A percentile compares a stretch with the other conserved stretches of the same genome.
Conservation (phyloP, 2,329 filamentous ascomycete species). For the Aspergillaceae sp. region DNA sequence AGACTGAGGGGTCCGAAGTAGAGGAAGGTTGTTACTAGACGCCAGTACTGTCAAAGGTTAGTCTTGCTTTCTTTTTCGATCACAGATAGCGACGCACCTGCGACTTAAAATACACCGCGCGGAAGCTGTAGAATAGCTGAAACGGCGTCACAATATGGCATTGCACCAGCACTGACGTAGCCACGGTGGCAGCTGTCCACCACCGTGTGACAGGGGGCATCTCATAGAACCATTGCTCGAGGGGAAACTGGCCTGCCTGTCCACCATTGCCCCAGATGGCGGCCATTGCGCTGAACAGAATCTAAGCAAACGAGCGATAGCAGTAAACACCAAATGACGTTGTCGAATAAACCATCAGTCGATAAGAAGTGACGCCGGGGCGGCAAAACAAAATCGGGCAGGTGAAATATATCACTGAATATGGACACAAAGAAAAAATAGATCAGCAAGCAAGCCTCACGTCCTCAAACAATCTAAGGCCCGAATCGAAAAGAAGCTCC, state of each 20-base stretch:
- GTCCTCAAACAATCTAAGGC: too few relatives aligned
- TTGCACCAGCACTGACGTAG: slow-evolving; percentile 82
- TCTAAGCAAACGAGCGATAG: background rate
- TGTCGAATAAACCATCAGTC: too few relatives aligned
- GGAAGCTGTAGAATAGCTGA: slow-evolving; percentile 94
- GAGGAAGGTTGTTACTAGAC: slow-evolving; percentile 88
- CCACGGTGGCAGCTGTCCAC: slow-evolving; percentile 91
- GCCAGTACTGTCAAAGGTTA: slow-evolving; percentile 66
- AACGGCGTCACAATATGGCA: slow-evolving; percentile 88
- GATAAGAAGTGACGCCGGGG: too few relatives aligned
- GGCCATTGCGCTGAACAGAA: slow-evolving; percentile 26
- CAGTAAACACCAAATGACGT: background rate
- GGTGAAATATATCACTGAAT: too few relatives aligned
- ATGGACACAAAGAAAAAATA: background rate
- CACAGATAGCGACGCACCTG: slow-evolving; percentile 54
- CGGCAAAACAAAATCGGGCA: too few relatives aligned
- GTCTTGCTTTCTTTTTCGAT: slow-evolving; percentile 1
- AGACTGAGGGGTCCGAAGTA: slow-evolving; percentile 94
- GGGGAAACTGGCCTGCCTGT: slow-evolving; percentile 56
- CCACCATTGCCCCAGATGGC: slow-evolving; percentile 38
- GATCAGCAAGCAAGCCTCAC: background rate
- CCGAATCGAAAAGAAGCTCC: slow-evolving; percentile 4
- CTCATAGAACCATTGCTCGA: slow-evolving; percentile 98
- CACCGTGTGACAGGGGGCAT: slow-evolving; percentile 93
- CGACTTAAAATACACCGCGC: slow-evolving; percentile 80